Base-by-base conservation (phyloP, 768 basidiomycete genomes). In the Boletellus sp. region DNA sequence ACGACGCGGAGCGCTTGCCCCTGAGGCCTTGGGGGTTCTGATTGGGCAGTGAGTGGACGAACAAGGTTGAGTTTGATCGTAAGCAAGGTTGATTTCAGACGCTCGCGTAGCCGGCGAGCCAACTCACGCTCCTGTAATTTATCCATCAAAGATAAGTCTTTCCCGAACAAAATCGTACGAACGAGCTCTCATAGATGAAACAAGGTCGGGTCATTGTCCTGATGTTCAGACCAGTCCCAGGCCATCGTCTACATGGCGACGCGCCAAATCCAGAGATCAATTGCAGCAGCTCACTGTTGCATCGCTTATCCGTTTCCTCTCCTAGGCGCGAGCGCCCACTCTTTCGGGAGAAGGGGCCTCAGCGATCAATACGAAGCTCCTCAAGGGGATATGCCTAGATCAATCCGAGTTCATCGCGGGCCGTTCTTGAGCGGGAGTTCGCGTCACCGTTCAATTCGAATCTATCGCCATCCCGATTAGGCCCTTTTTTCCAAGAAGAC, bases 371-470 rank as follows among this genome's bases (percentile, higher is more conserved):
- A 37, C 43, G 40, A 10, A 13, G 42, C 36, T 36, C 52, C 48
- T 5, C 37, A 52, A n/a, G 48, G 51, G 43, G 60, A 44, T 53
- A 45, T 20, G 42, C 43, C 23, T 31, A 48, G 36, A 62, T 58
- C 50, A 47, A 56, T 65, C 62, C 63, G 62, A 56, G 52, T 4
- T 47, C 43, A 48, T 53, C 62, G 63, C 45, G 47, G 45, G 26
- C 48, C 22, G 32, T 40, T 45, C 47, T 48, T 40, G 45, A 41
- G 45, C 44, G 33, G 38, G 31, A 44, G 41, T 19, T 33, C 15
- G 42, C 42, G 38, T 48, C 47, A 36, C 57, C 55, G 49, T 57
- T 40, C 57, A 51, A 60, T 60, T 52, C 37, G 48, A 19, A 34
- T 23, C 13, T 48, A 40, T 47, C 41, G 9, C 17, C 3, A 3